Evolutionary conservation across 257 asterid species (phyloP), one percentile per base, ranked within the genome.

Genomic region (Solanum chilense): DNA sequence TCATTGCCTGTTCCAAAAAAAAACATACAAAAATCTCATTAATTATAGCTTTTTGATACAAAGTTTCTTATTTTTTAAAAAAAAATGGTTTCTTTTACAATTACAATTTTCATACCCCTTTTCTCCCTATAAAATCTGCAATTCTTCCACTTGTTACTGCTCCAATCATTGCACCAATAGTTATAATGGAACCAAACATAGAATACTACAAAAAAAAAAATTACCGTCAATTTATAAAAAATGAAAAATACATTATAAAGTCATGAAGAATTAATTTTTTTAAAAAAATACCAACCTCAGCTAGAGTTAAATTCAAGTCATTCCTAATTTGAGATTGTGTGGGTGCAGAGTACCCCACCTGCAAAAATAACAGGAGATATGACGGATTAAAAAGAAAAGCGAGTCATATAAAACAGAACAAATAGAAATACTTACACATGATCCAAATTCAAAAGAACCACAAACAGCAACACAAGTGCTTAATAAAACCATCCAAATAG

Each of bases 281-380:
- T 0, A 42, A 2, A 37, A 20, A 37, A 33, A 14, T 44, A 64
- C 47, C 12, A 87, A 96, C 99, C 98, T 96, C 89, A 10, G 98
- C 90, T 33, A 96, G 87, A 68, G 97, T 88, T 86, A 95, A 89
- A 78, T 91, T 90, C 41, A 96, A 88, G 75, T 95, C 98, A 81
- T 90, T 90, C 82, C 95, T 94, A 42, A 96, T 93, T 16, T 94
- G 94, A 88, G 95, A 90, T 87, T 96, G 97, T 80, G 95, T 94
- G 8, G 99, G 98, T 80, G 98, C 93, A 47, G 99, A 93, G 83
- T 92, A 96, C 69, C 99, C 99, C 87, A 94, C 96, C 99, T 96
- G 97, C 93, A 91, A 92, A 89, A 62, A 7, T 86, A 13, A 15
- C 23, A 9, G 4, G 3, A 6, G 64, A 18, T 11, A 18, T 11